Conservation (phyloP, 2,329 filamentous ascomycete species). For the Xylaria sp. region DNA sequence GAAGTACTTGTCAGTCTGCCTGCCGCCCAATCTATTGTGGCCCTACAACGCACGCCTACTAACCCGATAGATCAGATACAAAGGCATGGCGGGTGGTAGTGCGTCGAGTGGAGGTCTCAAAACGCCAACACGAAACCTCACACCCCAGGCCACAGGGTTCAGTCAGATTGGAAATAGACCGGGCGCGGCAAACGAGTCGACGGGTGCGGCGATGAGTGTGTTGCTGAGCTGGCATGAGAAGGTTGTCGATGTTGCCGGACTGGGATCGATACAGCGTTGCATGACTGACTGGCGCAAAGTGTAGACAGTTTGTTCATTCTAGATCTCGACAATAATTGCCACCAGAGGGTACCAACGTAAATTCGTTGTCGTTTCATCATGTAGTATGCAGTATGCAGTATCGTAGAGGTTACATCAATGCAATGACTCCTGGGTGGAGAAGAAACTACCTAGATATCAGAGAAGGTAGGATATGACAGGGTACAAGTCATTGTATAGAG, state of each 20-base stretch:
- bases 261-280: conserved; percentile 89
- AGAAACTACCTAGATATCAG: not conserved
- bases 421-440: not conserved
- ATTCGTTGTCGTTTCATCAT: not conserved
- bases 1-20: conserved; percentile 86
- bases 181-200: conserved; percentile 68
- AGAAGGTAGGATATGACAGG: not conserved
- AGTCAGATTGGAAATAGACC: conserved; percentile 76
- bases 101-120: conserved; percentile 52
- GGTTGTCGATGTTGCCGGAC: conserved; percentile 90
- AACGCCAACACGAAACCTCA: conserved; percentile 61
- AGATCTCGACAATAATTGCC: conserved; percentile 16
- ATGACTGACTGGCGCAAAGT: conserved; percentile 98
- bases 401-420: not conserved
- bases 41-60: conserved; percentile 16
- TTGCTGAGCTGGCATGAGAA: conserved; percentile 99
- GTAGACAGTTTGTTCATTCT: conserved; percentile 51
- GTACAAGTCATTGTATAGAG: not conserved
- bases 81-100: conserved; percentile 77
- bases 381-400: not conserved
- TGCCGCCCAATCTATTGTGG: not conserved
- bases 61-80: conserved; percentile 70
- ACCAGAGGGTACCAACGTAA: not conserved
- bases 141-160: conserved; percentile 87
- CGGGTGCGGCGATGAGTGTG: conserved; percentile 93